Percentiles rank a stretch among this genome's conserved stretches.
phyloP scores from a whole-genome alignment of 2,329 filamentous ascomycete genomes.

The Ceratocystis albifundus region DNA sequence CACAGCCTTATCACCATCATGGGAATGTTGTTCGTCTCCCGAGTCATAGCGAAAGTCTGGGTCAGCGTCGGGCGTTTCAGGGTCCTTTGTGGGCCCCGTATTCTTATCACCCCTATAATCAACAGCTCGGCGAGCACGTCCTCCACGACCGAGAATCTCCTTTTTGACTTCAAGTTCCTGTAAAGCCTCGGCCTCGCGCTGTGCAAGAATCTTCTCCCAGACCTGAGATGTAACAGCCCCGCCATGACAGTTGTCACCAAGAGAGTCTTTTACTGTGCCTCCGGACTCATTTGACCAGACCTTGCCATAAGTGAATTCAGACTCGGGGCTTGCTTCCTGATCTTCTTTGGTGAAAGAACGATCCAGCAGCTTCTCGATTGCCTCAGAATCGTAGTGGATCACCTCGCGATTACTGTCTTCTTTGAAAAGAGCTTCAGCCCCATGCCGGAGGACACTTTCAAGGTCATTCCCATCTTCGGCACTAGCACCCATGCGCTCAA shows the following conservation, averaged over 20 bases:
- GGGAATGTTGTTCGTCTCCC: not conserved
- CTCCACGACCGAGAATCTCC: conserved; percentile 75
- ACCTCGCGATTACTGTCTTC: conserved; percentile 58
- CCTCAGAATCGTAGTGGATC: conserved; percentile 68
- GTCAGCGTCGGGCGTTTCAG: conserved; percentile 24
- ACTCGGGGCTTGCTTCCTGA: conserved; percentile 39
- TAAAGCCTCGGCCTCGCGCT: conserved; percentile 69
- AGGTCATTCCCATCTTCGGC: conserved; percentile 68
- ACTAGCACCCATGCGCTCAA: conserved; percentile 81
- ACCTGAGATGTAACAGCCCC: conserved; percentile 44
- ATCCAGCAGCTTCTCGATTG: conserved; percentile 85
- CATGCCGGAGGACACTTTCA: conserved; percentile 77
- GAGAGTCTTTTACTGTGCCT: conserved; percentile 51
- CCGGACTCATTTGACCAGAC: conserved; percentile 82
- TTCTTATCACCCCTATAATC: conserved; percentile 14
- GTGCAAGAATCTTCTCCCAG: conserved; percentile 81
- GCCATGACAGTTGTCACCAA: conserved; percentile 29
- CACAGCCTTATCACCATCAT: not conserved
- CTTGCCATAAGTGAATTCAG: conserved; percentile 73
- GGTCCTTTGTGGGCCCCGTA: conserved; percentile 26
- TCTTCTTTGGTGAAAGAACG: conserved; percentile 60
- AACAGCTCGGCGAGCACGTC: conserved; percentile 50
- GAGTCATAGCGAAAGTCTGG: not conserved
- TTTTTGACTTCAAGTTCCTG: conserved; percentile 52
- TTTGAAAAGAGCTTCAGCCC: conserved; percentile 74